Percentiles rank a stretch among this genome's conserved stretches.
phyloP scores from a whole-genome alignment of 768 basidiomycete genomes.

The Rhodotorula toruloides region DNA sequence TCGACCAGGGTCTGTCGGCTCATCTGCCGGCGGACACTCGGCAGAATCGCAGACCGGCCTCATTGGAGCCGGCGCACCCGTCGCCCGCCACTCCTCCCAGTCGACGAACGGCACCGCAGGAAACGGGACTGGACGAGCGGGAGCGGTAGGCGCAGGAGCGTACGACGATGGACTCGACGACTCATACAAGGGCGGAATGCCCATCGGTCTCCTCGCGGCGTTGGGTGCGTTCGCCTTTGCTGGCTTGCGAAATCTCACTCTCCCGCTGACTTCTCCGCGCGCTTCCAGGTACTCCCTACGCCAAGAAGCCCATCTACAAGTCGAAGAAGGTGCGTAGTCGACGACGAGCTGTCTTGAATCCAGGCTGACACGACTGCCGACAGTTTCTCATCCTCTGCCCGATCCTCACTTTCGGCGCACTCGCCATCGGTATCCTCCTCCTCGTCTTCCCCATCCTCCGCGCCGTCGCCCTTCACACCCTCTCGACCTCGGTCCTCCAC shows the following conservation, averaged over 20 bases:
- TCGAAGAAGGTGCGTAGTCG: conserved; percentile 13
- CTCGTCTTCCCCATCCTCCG: conserved; percentile 32
- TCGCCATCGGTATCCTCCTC: conserved; percentile 10
- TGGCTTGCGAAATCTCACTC: not conserved
- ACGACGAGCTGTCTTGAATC: not conserved
- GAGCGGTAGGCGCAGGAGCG: not conserved
- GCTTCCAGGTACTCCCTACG: conserved; percentile 21
- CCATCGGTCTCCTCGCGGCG: conserved; percentile 28
- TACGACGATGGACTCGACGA: conserved; percentile 17
- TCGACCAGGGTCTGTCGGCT: not conserved
- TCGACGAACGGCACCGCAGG: not conserved
- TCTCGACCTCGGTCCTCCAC: conserved; percentile 27
- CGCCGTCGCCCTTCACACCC: conserved; percentile 24
- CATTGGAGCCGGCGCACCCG: not conserved
- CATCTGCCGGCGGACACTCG: not conserved
- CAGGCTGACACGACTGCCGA: not conserved
- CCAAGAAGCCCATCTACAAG: conserved; percentile 32
- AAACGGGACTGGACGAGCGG: not conserved
- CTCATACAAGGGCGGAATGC: conserved; percentile 16
- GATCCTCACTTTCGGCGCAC: conserved; percentile 12
- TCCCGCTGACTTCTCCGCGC: no score
- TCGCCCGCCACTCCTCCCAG: not conserved
- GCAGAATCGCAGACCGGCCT: not conserved
- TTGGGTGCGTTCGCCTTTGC: conserved; percentile 10
- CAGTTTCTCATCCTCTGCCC: conserved; percentile 23